Evolutionary conservation across 306 rosid genomes (phyloP), one percentile per base, ranked within the genome.

Genomic region (Corylus avellana): DNA sequence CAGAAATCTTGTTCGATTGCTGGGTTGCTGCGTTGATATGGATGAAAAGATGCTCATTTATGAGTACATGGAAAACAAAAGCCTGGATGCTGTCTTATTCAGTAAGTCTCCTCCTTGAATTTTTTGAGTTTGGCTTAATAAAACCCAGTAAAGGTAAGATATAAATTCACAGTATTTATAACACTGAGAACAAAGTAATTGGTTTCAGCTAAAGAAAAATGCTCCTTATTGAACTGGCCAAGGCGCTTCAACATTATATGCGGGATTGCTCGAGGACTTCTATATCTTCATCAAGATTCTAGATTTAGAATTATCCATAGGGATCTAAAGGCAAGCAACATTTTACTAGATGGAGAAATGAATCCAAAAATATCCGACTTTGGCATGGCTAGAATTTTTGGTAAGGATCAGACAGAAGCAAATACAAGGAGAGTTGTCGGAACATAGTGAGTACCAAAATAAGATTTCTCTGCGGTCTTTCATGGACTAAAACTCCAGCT

Each of bases 251-350:
- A 80, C 78, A 86, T 92, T 59, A 84, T 92, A 42, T 81, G 89
- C 37, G 97, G 97, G 59, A 90, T 82, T 78, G 95, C 93, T 27
- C 64, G 93, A 75, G 97, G 97, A 5, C 92, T 92, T 59, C 90
- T 92, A 46, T 92, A 92, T 84, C 87, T 92, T 47, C 97, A 92
- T 54, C 93, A 90, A 73, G 95, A 92, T 82, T 92, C 97, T 0
- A 85, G 93, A 70, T 81, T 92, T 32, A 80, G 88, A 77, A 94
- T 94, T 55, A 92, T 94, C 29, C 97, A 94, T 27, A 91, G 97
- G 29, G 98, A 92, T 80, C 90, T 92, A 67, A 92, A 92, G 78
- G 91, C 92, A 39, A 89, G 97, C 81, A 92, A 92, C 11, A 71
- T 92, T 79, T 76, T 92, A 22, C 95, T 92, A 14, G 95, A 92